phyloP scores from a whole-genome alignment of 805 yeast genomes.

The Danielozyma ontarioensis region DNA sequence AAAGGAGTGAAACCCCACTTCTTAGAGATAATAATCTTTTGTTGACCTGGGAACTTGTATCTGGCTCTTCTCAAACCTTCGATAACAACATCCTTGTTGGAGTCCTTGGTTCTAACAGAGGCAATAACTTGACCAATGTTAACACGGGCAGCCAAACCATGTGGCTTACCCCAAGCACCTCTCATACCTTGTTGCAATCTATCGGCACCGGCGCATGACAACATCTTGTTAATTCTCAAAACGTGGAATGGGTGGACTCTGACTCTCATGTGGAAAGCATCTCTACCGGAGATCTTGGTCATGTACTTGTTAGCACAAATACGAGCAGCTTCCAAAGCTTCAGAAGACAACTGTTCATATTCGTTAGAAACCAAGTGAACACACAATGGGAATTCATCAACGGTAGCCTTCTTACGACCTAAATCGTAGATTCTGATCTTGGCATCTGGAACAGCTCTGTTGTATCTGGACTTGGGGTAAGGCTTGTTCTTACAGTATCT shows the following conservation, averaged over 20 bases:
- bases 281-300: slow-evolving; percentile 97
- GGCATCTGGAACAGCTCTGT: slow-evolving; percentile 99
- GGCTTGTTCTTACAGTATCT: slow-evolving; percentile 99
- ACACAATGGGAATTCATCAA: slow-evolving; percentile 99
- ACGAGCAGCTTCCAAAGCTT: slow-evolving; percentile 99
- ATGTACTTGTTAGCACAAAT: slow-evolving; percentile 99
- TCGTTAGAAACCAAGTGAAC: slow-evolving; percentile 99
- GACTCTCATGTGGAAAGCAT: slow-evolving; percentile 99
- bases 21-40: slow-evolving; percentile 97
- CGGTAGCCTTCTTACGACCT: slow-evolving; percentile 99
- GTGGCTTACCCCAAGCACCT: slow-evolving; percentile 99
- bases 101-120: slow-evolving; percentile 97
- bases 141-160: slow-evolving; percentile 99
- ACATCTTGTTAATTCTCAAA: slow-evolving; percentile 99
- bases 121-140: slow-evolving; percentile 96
- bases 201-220: slow-evolving; percentile 99
- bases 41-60: slow-evolving; percentile 99
- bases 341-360: slow-evolving; percentile 97
- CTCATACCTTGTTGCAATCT: slow-evolving; percentile 99
- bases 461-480: slow-evolving; percentile 99
- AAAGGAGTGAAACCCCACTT: slow-evolving; percentile 99
- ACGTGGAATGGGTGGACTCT: slow-evolving; percentile 99
- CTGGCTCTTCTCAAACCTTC: slow-evolving; percentile 99
- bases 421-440: slow-evolving; percentile 98
- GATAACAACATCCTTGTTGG: slow-evolving; percentile 93